Evolutionary conservation across 129 eudicot species (phyloP), one percentile per base, ranked within the genome.

Genomic region (Flaveria trinervia): DNA sequence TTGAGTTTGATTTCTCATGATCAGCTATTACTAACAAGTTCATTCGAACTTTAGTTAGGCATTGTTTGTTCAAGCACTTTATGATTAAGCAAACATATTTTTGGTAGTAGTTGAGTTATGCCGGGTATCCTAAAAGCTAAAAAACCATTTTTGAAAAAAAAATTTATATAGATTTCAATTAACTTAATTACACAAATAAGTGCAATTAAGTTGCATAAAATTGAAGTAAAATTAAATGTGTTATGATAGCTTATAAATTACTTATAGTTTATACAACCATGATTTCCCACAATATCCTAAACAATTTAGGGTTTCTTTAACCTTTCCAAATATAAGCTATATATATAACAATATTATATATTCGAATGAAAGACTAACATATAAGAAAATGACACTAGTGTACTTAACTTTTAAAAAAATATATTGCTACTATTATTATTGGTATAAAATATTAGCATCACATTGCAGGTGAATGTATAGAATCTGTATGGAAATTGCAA

Each of bases 391-490:
- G 78, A 72, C 78, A 72, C 83, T 45, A 80, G 84, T 80, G 75
- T 73, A 68, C 84, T 67, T 73, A 73, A 66, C 60, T 52, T 39
- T 73, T 55, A 64, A 66, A 30, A 10, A 44, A 61, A 15, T n/a
- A 28, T 5, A 36, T 25, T 64, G 11, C 11, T 61, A 13, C 13
- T 61, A 49, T 60, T 46, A 75, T 52, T 41, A 65, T 80, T 73
- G n/a, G 62, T 44, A 66, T 73, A 39, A 56, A 80, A 74, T 18
- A 59, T 16, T 51, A 67, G 33, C 77, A 69, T 79, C 86, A 81
- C 82, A 80, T 83, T 81, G 85, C 80, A 80, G 84, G 84, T 80
- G 84, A 80, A 80, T 80, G 70, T 56, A 74, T 74, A 80, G 79
- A 80, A 80, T 80, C 84, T 80, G 22, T 45, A 73, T 52, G 69